phyloP scores from a whole-genome alignment of 345 rosid genomes.

The Reutealis trisperma region DNA sequence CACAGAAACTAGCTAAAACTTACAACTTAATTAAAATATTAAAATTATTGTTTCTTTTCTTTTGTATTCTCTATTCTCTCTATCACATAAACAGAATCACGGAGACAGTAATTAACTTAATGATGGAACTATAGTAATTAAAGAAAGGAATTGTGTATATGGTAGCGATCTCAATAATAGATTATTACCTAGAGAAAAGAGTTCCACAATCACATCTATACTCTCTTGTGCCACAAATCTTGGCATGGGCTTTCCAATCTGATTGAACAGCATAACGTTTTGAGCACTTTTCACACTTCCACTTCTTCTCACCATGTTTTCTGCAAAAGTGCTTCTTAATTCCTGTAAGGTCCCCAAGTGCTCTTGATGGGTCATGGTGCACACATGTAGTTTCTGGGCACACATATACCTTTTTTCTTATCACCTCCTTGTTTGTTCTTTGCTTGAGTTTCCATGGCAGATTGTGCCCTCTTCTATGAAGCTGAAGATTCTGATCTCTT shows the following conservation, averaged over 20 bases:
- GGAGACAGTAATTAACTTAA: neutral
- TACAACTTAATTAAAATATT: no score
- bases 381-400: constrained; percentile 58
- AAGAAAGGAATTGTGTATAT: neutral
- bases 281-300: constrained; percentile 66
- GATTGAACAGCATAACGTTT: constrained; percentile 67
- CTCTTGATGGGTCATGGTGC: constrained; percentile 61
- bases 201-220: constrained; percentile 64
- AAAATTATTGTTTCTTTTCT: no score
- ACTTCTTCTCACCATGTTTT: constrained; percentile 68
- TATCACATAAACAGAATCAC: no score
- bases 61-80: no score
- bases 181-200: constrained; percentile 55
- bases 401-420: constrained; percentile 51
- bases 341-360: constrained; percentile 70
- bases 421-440: constrained; percentile 46
- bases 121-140: neutral
- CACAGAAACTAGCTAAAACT: constrained; percentile 23
- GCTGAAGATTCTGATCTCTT: constrained; percentile 73
- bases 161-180: neutral
- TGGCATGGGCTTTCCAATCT: constrained; percentile 70
- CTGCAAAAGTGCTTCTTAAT: constrained; percentile 63
- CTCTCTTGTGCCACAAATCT: constrained; percentile 65
- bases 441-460: constrained; percentile 72
- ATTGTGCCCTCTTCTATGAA: constrained; percentile 67